Conservation (phyloP, 1,284 basidiomycete genomes). For the Singerocomus inundabilis region DNA sequence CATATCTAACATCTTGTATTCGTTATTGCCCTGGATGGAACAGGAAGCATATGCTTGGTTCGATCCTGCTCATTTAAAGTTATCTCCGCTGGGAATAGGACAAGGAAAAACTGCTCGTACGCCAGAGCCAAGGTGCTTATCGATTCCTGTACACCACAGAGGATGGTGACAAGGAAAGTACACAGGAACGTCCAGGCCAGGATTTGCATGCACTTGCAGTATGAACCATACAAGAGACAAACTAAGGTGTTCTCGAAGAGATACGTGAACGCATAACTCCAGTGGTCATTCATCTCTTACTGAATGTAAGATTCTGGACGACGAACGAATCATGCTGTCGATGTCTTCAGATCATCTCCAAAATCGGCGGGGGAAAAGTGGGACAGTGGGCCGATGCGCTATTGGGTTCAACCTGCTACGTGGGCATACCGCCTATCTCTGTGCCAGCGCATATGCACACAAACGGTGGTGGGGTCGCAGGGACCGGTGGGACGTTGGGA, state of each 20-base stretch:
- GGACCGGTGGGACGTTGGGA: neutral
- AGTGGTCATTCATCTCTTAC: too few relatives aligned
- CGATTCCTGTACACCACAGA: constrained; percentile 4
- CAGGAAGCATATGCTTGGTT: constrained; percentile 65
- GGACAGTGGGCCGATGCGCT: constrained; percentile 57
- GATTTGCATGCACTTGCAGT: too few relatives aligned
- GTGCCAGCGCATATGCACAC: neutral
- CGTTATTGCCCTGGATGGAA: constrained; percentile 55
- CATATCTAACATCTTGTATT: constrained; percentile 78
- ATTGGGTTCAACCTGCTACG: constrained; percentile 36
- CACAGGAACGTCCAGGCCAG: constrained; percentile 41
- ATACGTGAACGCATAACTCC: constrained; percentile 52
- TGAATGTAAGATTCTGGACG: constrained; percentile 68
- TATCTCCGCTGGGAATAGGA: constrained; percentile 60
- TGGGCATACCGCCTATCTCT: neutral
- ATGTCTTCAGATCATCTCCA: constrained; percentile 65
- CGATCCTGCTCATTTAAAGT: constrained; percentile 44
- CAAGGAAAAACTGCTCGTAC: constrained; percentile 18
- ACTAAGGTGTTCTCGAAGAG: constrained; percentile 60
- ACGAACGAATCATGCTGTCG: constrained; percentile 70
- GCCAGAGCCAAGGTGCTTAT: constrained; percentile 5
- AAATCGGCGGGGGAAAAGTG: constrained; percentile 66
- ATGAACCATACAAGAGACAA: constrained; percentile 76
- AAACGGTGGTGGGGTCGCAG: neutral
- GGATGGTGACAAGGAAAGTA: too few relatives aligned